Conservation (phyloP, 805 yeast species). For the Myxozyma monticola region DNA sequence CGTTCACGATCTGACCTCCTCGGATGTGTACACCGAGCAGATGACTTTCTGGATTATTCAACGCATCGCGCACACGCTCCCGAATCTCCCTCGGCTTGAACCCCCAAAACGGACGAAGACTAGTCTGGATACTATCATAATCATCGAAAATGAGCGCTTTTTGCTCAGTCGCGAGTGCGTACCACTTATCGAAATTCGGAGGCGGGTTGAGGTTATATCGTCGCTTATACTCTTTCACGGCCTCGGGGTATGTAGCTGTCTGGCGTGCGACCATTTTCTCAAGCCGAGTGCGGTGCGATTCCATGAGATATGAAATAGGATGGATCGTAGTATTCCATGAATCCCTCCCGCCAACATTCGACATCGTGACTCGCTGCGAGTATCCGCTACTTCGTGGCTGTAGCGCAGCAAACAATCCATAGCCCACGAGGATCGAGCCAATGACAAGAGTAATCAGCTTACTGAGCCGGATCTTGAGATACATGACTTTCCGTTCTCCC, state of each 20-base stretch:
- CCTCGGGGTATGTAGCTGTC: slow-evolving; percentile 30
- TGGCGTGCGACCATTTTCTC: slow-evolving; percentile 15
- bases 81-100: slow-evolving; percentile 28
- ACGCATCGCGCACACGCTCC: slow-evolving; percentile 20
- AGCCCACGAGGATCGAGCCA: slow-evolving; percentile 14
- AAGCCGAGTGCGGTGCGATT: slow-evolving; percentile 6
- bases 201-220: slow-evolving; percentile 32
- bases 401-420: slow-evolving; percentile 13
- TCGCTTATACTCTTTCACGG: slow-evolving; percentile 22
- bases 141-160: slow-evolving; percentile 28
- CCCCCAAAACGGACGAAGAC: slow-evolving; percentile 33
- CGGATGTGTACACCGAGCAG: slow-evolving; percentile 27
- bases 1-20: slow-evolving; percentile 22
- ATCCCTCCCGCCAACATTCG: slow-evolving; percentile 2
- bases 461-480: slow-evolving; percentile 17
- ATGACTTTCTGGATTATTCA: slow-evolving; percentile 20
- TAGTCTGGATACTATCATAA: slow-evolving; percentile 27
- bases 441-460: slow-evolving; percentile 20
- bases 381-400: slow-evolving; percentile 19
- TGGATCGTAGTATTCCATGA: slow-evolving; percentile 30
- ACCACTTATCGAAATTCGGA: slow-evolving; percentile 34
- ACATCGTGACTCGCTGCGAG: slow-evolving; percentile 16
- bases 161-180: slow-evolving; percentile 26
- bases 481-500: slow-evolving; percentile 16
- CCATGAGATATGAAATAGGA: slow-evolving; percentile 28